Evolutionary conservation across 306 rosid species (phyloP).

Genomic region (Cucurbita argyrosperma): DNA sequence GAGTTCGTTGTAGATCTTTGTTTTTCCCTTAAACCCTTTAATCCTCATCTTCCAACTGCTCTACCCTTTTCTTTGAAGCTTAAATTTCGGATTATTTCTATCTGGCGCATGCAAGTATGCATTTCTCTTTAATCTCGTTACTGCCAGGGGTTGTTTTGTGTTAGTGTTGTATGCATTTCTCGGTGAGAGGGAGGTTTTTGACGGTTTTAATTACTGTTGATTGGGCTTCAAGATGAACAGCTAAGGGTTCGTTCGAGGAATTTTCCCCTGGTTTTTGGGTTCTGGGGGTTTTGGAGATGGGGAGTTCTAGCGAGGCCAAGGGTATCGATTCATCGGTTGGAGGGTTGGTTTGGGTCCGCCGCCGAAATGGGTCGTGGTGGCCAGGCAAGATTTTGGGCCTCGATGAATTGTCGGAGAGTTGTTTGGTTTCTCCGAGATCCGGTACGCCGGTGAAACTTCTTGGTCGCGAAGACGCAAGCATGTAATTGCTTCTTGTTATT

Average conservation of each 20-base stretch:
- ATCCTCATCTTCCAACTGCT: not conserved
- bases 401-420: constrained; percentile 75
- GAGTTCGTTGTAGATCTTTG: constrained; percentile 1
- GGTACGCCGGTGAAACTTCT: constrained; percentile 99
- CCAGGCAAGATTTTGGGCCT: constrained; percentile 88
- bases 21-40: constrained; percentile 9
- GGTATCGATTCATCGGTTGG: constrained; percentile 87
- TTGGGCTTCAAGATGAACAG: not conserved
- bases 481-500: constrained; percentile 36
- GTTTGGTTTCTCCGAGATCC: constrained; percentile 84
- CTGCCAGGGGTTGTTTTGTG: not conserved
- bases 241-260: constrained; percentile 1
- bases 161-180: not conserved
- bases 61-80: not conserved
- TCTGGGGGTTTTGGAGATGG: constrained; percentile 36
- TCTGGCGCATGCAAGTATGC: constrained; percentile 6
- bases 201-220: not conserved
- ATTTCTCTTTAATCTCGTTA: not conserved
- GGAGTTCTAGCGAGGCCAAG: constrained; percentile 58
- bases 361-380: constrained; percentile 99
- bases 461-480: constrained; percentile 98
- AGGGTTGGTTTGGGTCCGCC: constrained; percentile 92
- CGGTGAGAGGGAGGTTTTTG: not conserved
- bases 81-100: not conserved
- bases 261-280: not conserved